These are phyloP conservation scores for Talaromyces sp. DNA, from an alignment of 2,329 filamentous ascomycete genomes.

Conservation along the genomic window DNA sequence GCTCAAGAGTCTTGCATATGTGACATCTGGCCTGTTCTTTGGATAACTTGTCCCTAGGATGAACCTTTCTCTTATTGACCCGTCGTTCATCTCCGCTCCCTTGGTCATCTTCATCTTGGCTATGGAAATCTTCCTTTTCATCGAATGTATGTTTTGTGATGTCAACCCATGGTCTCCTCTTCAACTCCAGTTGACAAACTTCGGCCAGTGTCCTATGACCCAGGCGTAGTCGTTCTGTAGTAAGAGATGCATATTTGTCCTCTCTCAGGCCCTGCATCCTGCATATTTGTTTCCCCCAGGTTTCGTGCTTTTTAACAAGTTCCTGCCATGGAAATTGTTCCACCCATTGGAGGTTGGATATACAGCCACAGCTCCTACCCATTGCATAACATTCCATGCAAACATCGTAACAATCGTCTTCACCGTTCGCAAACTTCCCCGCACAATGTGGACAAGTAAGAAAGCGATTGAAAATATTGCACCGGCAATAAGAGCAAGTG, in stretches of 20 bases:
- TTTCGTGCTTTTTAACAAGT: slow-evolving; percentile 70
- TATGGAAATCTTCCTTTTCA: slow-evolving; percentile 30
- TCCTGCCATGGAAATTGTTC: slow-evolving; percentile 88
- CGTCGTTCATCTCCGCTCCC: slow-evolving; percentile 50
- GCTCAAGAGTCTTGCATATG: slow-evolving; percentile 74
- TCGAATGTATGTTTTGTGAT: slow-evolving; percentile 56
- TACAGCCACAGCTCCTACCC: slow-evolving; percentile 85
- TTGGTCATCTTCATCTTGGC: slow-evolving; percentile 43
- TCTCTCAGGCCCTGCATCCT: slow-evolving; percentile 64
- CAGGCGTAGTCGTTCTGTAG: slow-evolving; percentile 61
- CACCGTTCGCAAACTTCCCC: slow-evolving; percentile 59
- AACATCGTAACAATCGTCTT: slow-evolving; percentile 85
- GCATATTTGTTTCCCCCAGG: slow-evolving; percentile 75
- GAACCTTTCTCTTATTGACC: slow-evolving; percentile 60
- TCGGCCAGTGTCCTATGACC: slow-evolving; percentile 79
- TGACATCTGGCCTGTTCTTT: slow-evolving; percentile 62
- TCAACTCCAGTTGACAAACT: slow-evolving; percentile 87
- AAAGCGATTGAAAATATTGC: slow-evolving; percentile 96
- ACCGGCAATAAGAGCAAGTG: slow-evolving; percentile 90
- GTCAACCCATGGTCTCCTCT: slow-evolving; percentile 73
- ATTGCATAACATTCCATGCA: slow-evolving; percentile 99
- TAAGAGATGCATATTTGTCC: slow-evolving; percentile 55
- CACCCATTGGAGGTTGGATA: slow-evolving; percentile 81
- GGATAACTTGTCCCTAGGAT: slow-evolving; percentile 43
- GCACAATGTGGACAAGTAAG: slow-evolving; percentile 85